Evolutionary conservation across 2,329 filamentous ascomycete genomes (phyloP), one percentile per base, ranked within the genome.

Genomic region (Monilinia aucupariae): DNA sequence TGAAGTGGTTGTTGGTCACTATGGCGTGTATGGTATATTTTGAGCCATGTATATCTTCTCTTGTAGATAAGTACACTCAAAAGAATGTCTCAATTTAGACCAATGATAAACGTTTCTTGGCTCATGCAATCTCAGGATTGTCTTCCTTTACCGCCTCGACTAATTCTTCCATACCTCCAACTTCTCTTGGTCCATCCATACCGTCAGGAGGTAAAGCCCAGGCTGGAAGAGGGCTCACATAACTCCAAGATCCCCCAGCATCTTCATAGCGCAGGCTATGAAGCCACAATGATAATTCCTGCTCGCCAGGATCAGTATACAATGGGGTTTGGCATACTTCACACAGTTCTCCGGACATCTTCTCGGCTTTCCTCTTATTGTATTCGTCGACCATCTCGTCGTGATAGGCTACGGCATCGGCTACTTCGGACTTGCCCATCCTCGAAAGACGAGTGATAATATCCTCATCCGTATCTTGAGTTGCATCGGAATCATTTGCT

Each of bases 341-440:
- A 74, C 94, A 99, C 20, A 85, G 78, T 71, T 92, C 80, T 15
- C 94, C 94, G 1, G 92, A 96, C 82, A 97, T 89, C 74, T 91
- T 92, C 79, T 99, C 94, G 1, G 92, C 93, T 71, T 93, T 92
- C 71, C 87, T 85, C 76, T 92, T 91, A 73, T 96, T 86, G 75
- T 97, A 97, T 62, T 88, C 82, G 69, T 92, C 89, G 45, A 97
- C 88, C 85, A 97, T 92, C 70, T 94, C 91, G 72, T 97, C 91
- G 73, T 97, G 90, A 76, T 97, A 97, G 1, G 91, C 90, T 22
- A 96, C 88, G 0, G 94, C 92, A 71, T 96, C 89, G 1, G 93
- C 91, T 10, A 93, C 85, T 70, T 99, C 92, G 20, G 92, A 87
- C 76, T 97, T 97, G 68, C 94, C 94, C 91, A 99, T 97, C 39